phyloP scores from a whole-genome alignment of 495 filamentous ascomycete genomes.

The Penicillium subrubescens region DNA sequence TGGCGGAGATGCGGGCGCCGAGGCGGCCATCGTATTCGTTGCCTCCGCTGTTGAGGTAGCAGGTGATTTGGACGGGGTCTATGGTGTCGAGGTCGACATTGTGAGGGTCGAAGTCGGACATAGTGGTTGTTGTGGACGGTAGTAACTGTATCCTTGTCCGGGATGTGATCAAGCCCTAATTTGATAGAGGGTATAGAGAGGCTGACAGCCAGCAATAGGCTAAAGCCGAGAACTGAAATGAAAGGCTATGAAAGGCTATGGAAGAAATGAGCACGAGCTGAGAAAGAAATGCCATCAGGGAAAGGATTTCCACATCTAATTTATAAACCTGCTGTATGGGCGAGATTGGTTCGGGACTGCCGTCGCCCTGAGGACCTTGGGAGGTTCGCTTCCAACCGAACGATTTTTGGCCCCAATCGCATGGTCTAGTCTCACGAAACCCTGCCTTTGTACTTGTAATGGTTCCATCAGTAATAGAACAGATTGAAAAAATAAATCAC shows the following conservation, averaged over 20 bases:
- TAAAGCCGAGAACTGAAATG: not conserved
- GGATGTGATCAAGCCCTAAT: not conserved
- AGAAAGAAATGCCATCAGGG: not conserved
- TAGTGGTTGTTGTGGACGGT: conserved; percentile 5
- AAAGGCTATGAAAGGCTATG: no score
- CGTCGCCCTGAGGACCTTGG: conserved; percentile 29
- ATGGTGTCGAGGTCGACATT: conserved; percentile 43
- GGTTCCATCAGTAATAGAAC: not conserved
- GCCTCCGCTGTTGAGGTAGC: conserved; percentile 34
- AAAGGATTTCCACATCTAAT: conserved; percentile 13
- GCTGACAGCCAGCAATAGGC: not conserved
- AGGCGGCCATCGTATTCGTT: conserved; percentile 50
- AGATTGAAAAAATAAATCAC: not conserved
- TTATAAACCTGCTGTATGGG: conserved; percentile 20
- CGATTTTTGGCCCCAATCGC: conserved; percentile 18
- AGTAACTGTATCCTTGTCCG: not conserved
- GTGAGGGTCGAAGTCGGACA: conserved; percentile 38
- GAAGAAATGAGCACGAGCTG: not conserved
- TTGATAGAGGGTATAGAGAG: not conserved
- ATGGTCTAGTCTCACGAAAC: conserved; percentile 2
- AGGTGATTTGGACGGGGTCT: conserved; percentile 36
- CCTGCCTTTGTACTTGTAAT: not conserved
- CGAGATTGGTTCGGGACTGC: conserved; percentile 17
- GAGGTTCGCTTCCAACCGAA: conserved; percentile 10
- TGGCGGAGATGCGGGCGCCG: conserved; percentile 45